phyloP scores from a whole-genome alignment of 2,329 filamentous ascomycete genomes.

The Arthrobotrys megalospora region DNA sequence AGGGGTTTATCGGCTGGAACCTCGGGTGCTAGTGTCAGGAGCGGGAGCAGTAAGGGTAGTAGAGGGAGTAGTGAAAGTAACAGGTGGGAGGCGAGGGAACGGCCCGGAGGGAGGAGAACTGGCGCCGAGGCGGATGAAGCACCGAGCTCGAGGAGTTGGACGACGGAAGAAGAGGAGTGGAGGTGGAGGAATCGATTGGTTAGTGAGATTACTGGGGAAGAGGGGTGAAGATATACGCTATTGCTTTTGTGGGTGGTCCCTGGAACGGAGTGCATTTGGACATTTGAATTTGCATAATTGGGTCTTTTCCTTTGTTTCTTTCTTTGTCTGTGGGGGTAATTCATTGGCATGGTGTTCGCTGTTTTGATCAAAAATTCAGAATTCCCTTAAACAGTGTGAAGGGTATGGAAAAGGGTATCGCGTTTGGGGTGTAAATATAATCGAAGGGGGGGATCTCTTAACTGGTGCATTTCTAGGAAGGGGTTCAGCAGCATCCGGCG shows the following conservation, averaged over 20 bases:
- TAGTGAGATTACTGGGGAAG: slow-evolving; percentile 57
- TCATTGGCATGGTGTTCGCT: slow-evolving; percentile 39
- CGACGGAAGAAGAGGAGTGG: slow-evolving; percentile 54
- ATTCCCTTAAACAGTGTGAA: slow-evolving; percentile 3
- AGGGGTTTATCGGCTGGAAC: slow-evolving; percentile 49
- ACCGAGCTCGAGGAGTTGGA: slow-evolving; percentile 48
- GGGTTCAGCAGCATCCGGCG: slow-evolving; percentile 29
- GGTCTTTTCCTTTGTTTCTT: slow-evolving; percentile 29
- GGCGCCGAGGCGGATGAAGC: slow-evolving; percentile 17
- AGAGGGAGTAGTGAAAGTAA: slow-evolving; percentile 36
- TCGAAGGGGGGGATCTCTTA: not conserved
- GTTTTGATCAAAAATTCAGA: slow-evolving; percentile 21
- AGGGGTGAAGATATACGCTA: slow-evolving; percentile 33
- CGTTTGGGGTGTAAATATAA: slow-evolving; percentile 13
- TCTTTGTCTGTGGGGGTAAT: slow-evolving; percentile 32
- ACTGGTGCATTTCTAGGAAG: slow-evolving; percentile 1
- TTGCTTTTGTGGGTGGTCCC: slow-evolving; percentile 37
- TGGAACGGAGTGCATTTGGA: slow-evolving; percentile 23
- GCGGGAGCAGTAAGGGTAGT: slow-evolving; percentile 32
- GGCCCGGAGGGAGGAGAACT: slow-evolving; percentile 17
- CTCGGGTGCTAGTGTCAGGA: slow-evolving; percentile 42
- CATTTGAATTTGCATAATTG: slow-evolving; percentile 34
- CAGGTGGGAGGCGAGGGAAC: slow-evolving; percentile 40
- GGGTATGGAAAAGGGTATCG: slow-evolving; percentile 6
- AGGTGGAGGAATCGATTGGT: slow-evolving; percentile 52